Base-by-base conservation (phyloP, 176 grass and related monocot species). In the Eragrostis nindensis region DNA sequence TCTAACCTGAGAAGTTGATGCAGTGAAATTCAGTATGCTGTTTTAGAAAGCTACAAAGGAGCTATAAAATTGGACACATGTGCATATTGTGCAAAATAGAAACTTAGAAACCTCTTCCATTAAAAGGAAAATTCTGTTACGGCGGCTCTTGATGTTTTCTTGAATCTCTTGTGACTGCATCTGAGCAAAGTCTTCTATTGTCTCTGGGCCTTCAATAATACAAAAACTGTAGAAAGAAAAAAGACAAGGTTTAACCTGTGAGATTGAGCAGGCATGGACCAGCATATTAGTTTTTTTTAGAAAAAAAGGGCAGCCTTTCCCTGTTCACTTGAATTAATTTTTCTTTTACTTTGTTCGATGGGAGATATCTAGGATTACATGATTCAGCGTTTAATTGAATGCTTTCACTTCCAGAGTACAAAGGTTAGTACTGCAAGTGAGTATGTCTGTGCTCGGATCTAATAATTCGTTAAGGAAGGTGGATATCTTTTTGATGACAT, bases 131-230 rank as follows among this genome's bases (percentile, higher is more conserved):
- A 88, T 98, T 88, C 89, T 98, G 73, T 83, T 95, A 55, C 96
- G 85, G 5, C 96, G 86, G 75, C 84, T 95, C 80, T 78, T 91
- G 79, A 95, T 93, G 45, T 91, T 98, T 56, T 93, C 90, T 67
- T 92, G 84, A 73, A 95, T 95, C 85, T 95, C 92, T 77, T 93
- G 92, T 3, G 84, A 56, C 45, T 93, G 88, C 88, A 98, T 87
- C 68, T 93, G 86, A 81, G 86, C 83, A 57, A 98, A 98, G 69
- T 93, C 88, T 67, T 93, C 86, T 9, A 95, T 62, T 18, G 90
- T 98, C 75, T 95, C 90, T 61, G 96, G 92, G 49, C 96, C 96
- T 90, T 98, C 96, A 76, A 95, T 95, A 68, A 98, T 95, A 79
- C 96, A 95, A 86, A 98, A 95, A 50, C 96, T 95, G 82, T 7